Percentiles rank a stretch among this genome's conserved stretches.
Conservation (phyloP, 345 rosid genomes). For the Rhodamnia rubescens region DNA sequence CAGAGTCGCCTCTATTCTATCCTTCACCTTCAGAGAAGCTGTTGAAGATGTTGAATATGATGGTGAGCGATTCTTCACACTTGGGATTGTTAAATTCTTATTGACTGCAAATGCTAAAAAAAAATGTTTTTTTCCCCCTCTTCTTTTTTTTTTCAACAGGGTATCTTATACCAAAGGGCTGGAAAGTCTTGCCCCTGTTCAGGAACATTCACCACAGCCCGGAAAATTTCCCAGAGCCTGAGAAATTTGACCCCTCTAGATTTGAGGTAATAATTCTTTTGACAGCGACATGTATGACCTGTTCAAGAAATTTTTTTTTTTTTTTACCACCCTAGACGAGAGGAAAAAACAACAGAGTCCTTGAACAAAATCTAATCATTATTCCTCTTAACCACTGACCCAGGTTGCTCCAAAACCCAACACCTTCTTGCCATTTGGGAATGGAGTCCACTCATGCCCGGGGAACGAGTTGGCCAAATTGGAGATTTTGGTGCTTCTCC, state of each 20-base stretch:
- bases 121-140: neutral
- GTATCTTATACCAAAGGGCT: constrained; percentile 83
- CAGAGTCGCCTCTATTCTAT: constrained; percentile 34
- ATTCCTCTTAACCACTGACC: neutral
- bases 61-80: neutral
- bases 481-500: constrained; percentile 31
- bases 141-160: constrained; percentile 22
- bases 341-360: neutral
- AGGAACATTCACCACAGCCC: constrained; percentile 83
- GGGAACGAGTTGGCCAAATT: constrained; percentile 47
- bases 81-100: neutral
- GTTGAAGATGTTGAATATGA: constrained; percentile 34
- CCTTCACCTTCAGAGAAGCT: constrained; percentile 52
- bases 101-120: neutral
- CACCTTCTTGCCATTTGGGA: constrained; percentile 44
- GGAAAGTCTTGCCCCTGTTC: constrained; percentile 88
- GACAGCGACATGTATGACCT: neutral
- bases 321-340: neutral
- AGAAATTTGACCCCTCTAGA: constrained; percentile 74
- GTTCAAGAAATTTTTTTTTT: neutral
- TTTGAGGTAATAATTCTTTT: constrained; percentile 43
- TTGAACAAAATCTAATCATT: neutral
- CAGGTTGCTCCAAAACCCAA: constrained; percentile 29
- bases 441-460: constrained; percentile 38
- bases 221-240: constrained; percentile 53